Conservation (phyloP, 495 filamentous ascomycete species). For the Aspergillus steynii region DNA sequence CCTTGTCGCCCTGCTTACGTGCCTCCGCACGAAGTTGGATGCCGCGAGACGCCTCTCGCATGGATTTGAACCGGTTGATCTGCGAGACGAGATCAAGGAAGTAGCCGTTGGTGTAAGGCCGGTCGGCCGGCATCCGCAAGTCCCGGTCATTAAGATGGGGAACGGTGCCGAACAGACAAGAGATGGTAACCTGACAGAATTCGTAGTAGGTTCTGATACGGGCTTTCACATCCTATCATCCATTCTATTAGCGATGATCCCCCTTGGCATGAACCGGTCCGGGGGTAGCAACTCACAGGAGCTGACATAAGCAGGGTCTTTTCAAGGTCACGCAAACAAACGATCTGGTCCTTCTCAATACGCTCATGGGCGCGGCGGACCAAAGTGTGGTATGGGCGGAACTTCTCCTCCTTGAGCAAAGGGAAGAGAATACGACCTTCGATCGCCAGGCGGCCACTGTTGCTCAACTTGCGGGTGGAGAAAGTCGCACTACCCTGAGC, state of each 20-base stretch:
- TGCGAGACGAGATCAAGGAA: conserved; percentile 92
- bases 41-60: conserved; percentile 55
- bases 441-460: conserved; percentile 55
- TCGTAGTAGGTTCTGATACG: conserved; percentile 66
- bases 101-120: conserved; percentile 87
- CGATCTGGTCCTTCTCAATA: conserved; percentile 77
- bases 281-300: conserved; percentile 70
- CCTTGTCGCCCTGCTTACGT: conserved; percentile 22
- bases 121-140: conserved; percentile 74
- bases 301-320: conserved; percentile 85
- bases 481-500: conserved; percentile 19
- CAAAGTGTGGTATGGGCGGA: conserved; percentile 78
- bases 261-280: conserved; percentile 13
- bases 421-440: conserved; percentile 57
- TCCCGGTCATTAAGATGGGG: conserved; percentile 78
- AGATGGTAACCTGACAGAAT: conserved; percentile 85
- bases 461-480: conserved; percentile 45
- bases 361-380: conserved; percentile 72
- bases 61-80: conserved; percentile 69
- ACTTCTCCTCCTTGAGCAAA: conserved; percentile 51
- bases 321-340: conserved; percentile 84
- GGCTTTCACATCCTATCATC: conserved; percentile 68
- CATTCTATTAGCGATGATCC: conserved; percentile 61
- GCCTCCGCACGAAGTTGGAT: conserved; percentile 22
- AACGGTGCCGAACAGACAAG: conserved; percentile 80